Conservation (phyloP, 1,139 yeast species). For the Taiozyma sp. region DNA sequence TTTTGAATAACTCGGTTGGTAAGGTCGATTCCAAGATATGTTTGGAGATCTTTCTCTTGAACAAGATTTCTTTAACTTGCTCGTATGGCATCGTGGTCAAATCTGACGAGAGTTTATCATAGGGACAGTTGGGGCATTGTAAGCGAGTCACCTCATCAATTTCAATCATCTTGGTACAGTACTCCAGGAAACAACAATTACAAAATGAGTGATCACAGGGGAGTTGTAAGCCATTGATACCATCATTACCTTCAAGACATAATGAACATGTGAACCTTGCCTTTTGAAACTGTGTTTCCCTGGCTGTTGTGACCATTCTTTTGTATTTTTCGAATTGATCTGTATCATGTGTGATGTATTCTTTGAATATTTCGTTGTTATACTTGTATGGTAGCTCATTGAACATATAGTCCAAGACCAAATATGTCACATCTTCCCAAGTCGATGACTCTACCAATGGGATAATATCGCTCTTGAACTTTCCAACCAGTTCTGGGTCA, state of each 20-base stretch:
- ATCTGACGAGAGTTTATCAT: neutral
- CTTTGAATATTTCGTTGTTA: conserved; percentile 22
- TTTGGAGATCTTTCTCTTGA: conserved; percentile 35
- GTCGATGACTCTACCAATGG: neutral
- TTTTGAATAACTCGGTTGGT: conserved; percentile 27
- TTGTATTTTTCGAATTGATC: conserved; percentile 17
- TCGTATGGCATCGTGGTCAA: neutral
- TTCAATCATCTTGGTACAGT: conserved; percentile 40
- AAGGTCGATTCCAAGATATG: conserved; percentile 31
- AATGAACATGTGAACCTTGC: conserved; percentile 52
- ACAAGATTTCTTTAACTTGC: conserved; percentile 30
- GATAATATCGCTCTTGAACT: neutral
- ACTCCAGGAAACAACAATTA: conserved; percentile 42
- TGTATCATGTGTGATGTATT: conserved; percentile 4
- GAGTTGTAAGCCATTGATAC: conserved; percentile 41
- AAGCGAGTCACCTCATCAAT: conserved; percentile 50
- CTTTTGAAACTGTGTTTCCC: conserved; percentile 31
- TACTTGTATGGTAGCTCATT: conserved; percentile 14
- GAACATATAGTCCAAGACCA: conserved; percentile 41
- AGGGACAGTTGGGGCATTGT: conserved; percentile 53
- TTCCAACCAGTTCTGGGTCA: neutral
- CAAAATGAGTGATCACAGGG: conserved; percentile 54
- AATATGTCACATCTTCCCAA: conserved; percentile 5
- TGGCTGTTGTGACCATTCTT: conserved; percentile 22
- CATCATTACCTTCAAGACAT: conserved; percentile 51